Evolutionary conservation across 768 basidiomycete genomes (phyloP), one percentile per base, ranked within the genome.

Genomic region (Chalciporus piperatus): DNA sequence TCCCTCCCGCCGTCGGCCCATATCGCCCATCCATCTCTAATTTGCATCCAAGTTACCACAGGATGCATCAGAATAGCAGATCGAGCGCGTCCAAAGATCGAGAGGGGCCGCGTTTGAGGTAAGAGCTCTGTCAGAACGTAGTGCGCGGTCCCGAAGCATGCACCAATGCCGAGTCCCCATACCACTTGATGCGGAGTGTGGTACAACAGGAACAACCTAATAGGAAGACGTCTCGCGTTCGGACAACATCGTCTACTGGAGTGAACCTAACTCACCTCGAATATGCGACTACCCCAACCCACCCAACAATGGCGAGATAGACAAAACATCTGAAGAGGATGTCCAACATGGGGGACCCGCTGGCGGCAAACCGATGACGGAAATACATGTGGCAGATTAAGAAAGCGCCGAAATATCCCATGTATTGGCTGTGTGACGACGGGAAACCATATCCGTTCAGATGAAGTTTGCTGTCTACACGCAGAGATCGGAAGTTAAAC

Each of bases 401-500:
- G 67, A 92, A 93, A 0, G 88, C 75, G 6, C 85, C 76, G 57
- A 93, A 92, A 69, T 88, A 93, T 14, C 83, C 91, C 91, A 93
- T 92, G 65, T 85, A 91, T 68, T 93, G 91, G 67, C 88, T 89
- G 62, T 93, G 91, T 13, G 89, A 91, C 1, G 90, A 92, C 0
- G 91, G 91, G 59, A 92, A 92, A 7, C 89, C 91, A 62, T 91
- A 92, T 13, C 90, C 90, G 48, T 78, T 78, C 17, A 69, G 48
- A 20, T 64, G 59, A 20, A 65, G 13, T n/a, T 43, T 17, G 19
- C 55, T 50, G 12, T 48, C 67, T 69, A 6, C 16, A 41, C 22
- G 16, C 23, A 27, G 20, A 14, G 16, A 23, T 60, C 35, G 57
- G 53, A 23, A 16, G 6, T 42, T 13, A 4, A 35, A 25, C 14